A percentile compares a stretch with the other conserved stretches of the same genome.
Conservation (phyloP, 2,329 filamentous ascomycete genomes). For the Colletotrichum caudatum region DNA sequence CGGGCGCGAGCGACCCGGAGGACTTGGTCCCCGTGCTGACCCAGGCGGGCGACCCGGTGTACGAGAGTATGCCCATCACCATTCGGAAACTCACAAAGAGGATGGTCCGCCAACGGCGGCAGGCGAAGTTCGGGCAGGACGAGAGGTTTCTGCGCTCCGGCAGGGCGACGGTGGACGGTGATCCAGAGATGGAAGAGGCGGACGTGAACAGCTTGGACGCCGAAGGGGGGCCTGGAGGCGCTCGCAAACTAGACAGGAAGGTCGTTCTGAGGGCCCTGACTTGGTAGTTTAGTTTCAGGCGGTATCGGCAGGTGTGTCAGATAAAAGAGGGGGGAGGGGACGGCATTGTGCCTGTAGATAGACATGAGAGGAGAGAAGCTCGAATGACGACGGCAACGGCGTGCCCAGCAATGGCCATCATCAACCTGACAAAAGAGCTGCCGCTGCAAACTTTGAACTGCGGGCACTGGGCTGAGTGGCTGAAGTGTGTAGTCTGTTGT, state of each 20-base stretch:
- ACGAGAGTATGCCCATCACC: conserved; percentile 21
- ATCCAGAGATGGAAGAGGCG: not conserved
- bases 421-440: not conserved
- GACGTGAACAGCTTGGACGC: not conserved
- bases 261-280: conserved; percentile 10
- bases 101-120: conserved; percentile 28
- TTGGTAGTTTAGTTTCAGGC: conserved; percentile 16
- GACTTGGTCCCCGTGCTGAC: conserved; percentile 17
- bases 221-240: not conserved
- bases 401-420: not conserved
- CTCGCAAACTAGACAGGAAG: conserved; percentile 1
- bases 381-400: not conserved
- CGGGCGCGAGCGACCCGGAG: not conserved
- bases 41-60: conserved; percentile 20
- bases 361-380: not conserved
- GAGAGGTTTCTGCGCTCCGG: conserved; percentile 13
- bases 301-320: not conserved
- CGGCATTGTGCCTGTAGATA: not conserved
- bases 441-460: not conserved
- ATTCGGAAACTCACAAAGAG: conserved; percentile 15
- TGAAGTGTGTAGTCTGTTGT: not conserved
- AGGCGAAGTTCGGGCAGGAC: conserved; percentile 13
- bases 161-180: not conserved
- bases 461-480: too few species aligned
- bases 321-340: not conserved